Evolutionary conservation across 2,329 filamentous ascomycete genomes (phyloP), one percentile per base, ranked within the genome.

Genomic region (Aphanoascus verrucosus): DNA sequence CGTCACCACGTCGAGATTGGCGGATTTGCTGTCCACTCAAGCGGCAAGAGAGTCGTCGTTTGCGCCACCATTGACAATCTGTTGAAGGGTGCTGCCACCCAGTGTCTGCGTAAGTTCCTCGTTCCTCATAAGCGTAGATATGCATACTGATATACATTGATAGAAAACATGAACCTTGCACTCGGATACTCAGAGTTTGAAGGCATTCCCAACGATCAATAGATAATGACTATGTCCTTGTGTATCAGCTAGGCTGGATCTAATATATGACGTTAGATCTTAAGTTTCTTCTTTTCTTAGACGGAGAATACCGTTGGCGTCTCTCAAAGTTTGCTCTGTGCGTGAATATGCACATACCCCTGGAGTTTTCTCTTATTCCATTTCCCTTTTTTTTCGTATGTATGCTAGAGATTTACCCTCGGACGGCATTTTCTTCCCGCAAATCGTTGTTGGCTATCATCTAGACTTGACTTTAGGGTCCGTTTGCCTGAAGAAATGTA

Each of bases 11-110:
- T 94, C 3, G 90, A 97, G 73, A 89, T 98, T 69, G 93, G 93
- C 56, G 90, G 87, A 0, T 97, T 97, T 64, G 89, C 88, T n/a
- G 88, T 96, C 38, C 85, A 96, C 72, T 88, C 81, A 61, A 83
- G 81, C 19, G 91, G 91, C 55, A 93, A 89, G 79, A 80, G 93
- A 49, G 90, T 94, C 0, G 91, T 97, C n/a, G 81, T 97, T 58
- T 94, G 90, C 66, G 87, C 85, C 15, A 94, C 87, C 2, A 95
- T 96, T 64, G 90, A 96, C 71, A 95, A 96, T 71, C 73, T 96
- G 61, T 77, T 93, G 62, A 96, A 96, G 80, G 90, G 90, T 56
- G 90, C 90, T 52, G 87, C 87, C 5, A 95, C 90, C 9, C 90
- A 95, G 69, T 95, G 89, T 73, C 72, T 95, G 68, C 90, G 85